Base-by-base conservation (phyloP, 2,329 filamentous ascomycete genomes). In the Aspergillus carbonarius region DNA sequence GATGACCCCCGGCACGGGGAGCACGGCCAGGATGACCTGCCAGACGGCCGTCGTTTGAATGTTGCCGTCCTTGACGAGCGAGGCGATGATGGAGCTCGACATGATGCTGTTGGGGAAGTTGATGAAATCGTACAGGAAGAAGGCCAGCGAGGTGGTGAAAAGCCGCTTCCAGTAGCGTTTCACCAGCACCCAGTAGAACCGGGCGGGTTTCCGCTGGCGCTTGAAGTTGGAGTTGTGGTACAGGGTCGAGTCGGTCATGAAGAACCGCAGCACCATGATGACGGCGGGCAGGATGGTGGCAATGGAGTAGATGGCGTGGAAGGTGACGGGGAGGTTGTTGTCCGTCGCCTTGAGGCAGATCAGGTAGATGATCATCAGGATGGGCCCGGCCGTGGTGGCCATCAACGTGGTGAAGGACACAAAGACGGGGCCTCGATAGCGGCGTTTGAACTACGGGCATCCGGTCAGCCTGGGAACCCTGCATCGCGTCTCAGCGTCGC, bases 101-200 rank as follows among this genome's bases (percentile, higher is more conserved):
- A 75, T 73, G 60, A 75, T 73, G 25, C 66, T 70, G 39, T 75
- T 75, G 0, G 72, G 72, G 44, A 75, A 75, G 47, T 74, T 75
- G 59, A 75, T 70, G 23, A 75, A 75, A 44, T 75, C 73, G 55
- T 75, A 75, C 0, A 75, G 61, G 47, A 74, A 74, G 56, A 74
- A 75, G 0, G 72, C 72, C 3, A 68, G 49, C 1, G 72, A 74
- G 2, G 70, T 75, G 2, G 70, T 72, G 5, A 71, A 55, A 1
- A 73, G 61, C 0, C 64, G 64, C 50, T 65, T 62, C 64, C 66
- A 68, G 55, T 73, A 74, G 5, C 70, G 68, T 6, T 62, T 63
- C 1, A 65, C 35, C 4, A 73, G 66, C 5, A 72, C 56, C 6
- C 60, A 58, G 54, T 68, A 73, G 17, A 71, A 54, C 1, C 61